These are phyloP conservation scores for Poa annua DNA, from an alignment of 176 grass and related monocot genomes.

Conservation along the genomic window DNA sequence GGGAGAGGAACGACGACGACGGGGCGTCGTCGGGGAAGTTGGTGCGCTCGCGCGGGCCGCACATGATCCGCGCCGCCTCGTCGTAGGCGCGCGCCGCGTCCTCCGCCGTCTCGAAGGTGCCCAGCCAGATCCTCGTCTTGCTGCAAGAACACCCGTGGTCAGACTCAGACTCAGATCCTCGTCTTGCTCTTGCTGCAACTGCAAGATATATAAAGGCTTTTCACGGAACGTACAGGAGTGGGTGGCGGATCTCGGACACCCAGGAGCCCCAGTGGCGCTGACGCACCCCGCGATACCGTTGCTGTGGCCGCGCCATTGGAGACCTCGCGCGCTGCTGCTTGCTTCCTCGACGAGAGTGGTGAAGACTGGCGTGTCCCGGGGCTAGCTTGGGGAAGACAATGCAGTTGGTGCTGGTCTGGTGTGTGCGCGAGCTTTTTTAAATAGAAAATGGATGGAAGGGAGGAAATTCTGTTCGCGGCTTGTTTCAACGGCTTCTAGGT, in stretches of 20 bases:
- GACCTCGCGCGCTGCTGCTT: not conserved
- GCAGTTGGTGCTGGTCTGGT: not conserved
- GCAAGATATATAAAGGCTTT: too few species aligned
- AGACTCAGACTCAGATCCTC: not conserved
- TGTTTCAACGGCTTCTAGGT: too few species aligned
- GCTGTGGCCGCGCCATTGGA: constrained; percentile 68
- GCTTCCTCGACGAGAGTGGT: not conserved
- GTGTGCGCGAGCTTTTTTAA: constrained; percentile 41
- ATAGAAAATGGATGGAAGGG: not conserved
- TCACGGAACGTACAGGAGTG: constrained; percentile 66
- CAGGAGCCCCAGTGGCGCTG: constrained; percentile 99
- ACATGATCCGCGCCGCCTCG: constrained; percentile 95
- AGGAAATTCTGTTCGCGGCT: constrained; percentile 13
- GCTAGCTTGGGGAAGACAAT: not conserved
- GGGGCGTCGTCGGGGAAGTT: constrained; percentile 65
- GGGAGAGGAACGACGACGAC: constrained; percentile 59
- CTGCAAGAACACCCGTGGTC: constrained; percentile 40
- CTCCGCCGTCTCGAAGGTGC: constrained; percentile 95
- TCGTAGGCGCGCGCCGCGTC: constrained; percentile 97
- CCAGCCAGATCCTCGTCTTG: constrained; percentile 98
- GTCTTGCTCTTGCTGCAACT: too few species aligned
- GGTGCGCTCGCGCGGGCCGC: constrained; percentile 75
- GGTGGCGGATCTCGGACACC: constrained; percentile 99
- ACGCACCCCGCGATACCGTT: constrained; percentile 81
- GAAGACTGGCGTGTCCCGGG: not conserved